Evolutionary conservation across 805 yeast genomes (phyloP).

Genomic region (Metschnikowia bowlesiae): DNA sequence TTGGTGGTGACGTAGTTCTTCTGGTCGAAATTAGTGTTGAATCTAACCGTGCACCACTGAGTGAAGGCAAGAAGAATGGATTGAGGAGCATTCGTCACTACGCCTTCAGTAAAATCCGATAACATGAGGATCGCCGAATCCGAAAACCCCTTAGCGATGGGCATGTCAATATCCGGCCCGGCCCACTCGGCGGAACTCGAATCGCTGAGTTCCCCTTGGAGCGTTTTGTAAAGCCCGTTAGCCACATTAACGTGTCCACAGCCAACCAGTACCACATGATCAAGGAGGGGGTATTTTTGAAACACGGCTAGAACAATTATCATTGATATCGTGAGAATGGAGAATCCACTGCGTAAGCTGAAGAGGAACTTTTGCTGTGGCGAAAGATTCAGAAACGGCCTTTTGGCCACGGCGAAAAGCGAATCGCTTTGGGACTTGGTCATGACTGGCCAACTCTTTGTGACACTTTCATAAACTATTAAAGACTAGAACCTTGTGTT

Average conservation of each 20-base stretch:
- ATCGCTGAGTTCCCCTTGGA: conserved; percentile 16
- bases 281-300: conserved; percentile 1
- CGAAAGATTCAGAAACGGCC: conserved; percentile 24
- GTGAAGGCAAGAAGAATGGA: conserved; percentile 24
- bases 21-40: conserved; percentile 6
- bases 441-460: neutral
- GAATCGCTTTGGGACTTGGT: neutral
- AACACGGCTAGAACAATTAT: conserved; percentile 5
- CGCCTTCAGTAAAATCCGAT: conserved; percentile 41
- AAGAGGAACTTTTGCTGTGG: conserved; percentile 24
- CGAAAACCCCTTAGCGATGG: conserved; percentile 28
- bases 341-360: conserved; percentile 20
- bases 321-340: conserved; percentile 9
- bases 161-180: conserved; percentile 1
- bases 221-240: conserved; percentile 44
- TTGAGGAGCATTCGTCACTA: conserved; percentile 49
- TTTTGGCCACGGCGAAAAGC: neutral
- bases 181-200: conserved; percentile 16
- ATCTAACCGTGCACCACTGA: conserved; percentile 11
- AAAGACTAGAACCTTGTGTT: no score
- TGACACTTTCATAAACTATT: no score
- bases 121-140: conserved; percentile 46
- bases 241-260: conserved; percentile 53
- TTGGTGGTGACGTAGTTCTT: neutral
- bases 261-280: conserved; percentile 37